These are phyloP conservation scores for Candolleomyces aberdarensis DNA, from an alignment of 768 basidiomycete genomes.

Conservation along the genomic window DNA sequence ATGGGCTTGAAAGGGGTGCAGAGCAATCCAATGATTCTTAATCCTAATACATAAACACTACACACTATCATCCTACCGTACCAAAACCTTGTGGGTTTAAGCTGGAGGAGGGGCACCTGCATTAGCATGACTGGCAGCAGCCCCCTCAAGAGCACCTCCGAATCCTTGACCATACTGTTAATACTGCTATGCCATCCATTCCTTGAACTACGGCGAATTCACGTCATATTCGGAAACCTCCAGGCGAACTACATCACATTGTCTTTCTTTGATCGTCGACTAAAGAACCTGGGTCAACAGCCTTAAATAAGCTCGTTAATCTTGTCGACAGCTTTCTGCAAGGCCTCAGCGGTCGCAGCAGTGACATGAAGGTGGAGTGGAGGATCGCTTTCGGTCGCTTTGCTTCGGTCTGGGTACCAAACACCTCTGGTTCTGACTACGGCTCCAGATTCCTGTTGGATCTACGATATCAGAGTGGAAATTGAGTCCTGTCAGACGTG, in stretches of 20 bases:
- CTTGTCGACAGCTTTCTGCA: constrained; percentile 67
- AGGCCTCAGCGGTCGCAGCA: constrained; percentile 61
- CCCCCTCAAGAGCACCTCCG: not conserved
- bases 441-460: constrained; percentile 87
- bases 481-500: not conserved
- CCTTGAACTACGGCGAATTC: constrained; percentile 77
- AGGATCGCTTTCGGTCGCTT: constrained; percentile 89
- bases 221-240: constrained; percentile 64
- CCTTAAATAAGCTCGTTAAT: constrained; percentile 62
- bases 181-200: constrained; percentile 75
- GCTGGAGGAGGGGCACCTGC: not conserved
- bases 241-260: constrained; percentile 38
- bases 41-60: no score
- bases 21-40: no score
- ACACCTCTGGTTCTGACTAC: constrained; percentile 84
- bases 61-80: no score
- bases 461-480: constrained; percentile 40
- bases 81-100: no score
- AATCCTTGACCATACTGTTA: constrained; percentile 48
- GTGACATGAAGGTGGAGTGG: constrained; percentile 93
- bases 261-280: constrained; percentile 71
- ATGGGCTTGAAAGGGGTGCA: no score
- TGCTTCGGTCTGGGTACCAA: constrained; percentile 93
- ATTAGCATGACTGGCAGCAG: not conserved
- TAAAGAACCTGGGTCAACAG: constrained; percentile 73